A percentile compares a stretch with the other conserved stretches of the same genome.
Conservation (phyloP, 2,329 filamentous ascomycete species). For the Amesomyces nigricolor region DNA sequence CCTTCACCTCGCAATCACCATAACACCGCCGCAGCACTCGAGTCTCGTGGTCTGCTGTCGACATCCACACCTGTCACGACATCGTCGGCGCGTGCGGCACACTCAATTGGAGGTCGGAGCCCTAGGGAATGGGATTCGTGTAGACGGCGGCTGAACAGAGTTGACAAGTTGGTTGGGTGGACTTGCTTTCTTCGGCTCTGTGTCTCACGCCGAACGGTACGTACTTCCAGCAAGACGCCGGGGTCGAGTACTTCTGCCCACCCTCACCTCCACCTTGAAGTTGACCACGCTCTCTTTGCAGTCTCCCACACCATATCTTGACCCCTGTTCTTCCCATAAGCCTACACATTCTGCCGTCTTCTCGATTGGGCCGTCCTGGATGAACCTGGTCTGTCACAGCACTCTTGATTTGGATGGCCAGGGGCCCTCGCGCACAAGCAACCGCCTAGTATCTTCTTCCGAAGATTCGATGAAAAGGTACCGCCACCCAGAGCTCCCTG, state of each 20-base stretch:
- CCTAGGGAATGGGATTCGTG: constrained; percentile 9
- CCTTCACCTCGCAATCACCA: not conserved
- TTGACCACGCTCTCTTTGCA: constrained; percentile 5
- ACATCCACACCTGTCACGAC: not conserved
- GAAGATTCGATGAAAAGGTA: constrained; percentile 25
- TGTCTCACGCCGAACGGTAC: constrained; percentile 21
- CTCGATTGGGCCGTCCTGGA: constrained; percentile 13
- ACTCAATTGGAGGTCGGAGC: not conserved
- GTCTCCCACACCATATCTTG: constrained; percentile 14
- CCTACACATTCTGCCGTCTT: constrained; percentile 7
- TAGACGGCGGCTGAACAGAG: constrained; percentile 27
- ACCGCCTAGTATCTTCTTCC: constrained; percentile 18
- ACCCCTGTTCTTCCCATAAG: constrained; percentile 12
- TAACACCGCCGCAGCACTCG: not conserved
- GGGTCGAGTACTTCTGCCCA: constrained; percentile 1
- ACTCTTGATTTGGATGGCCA: constrained; percentile 16
- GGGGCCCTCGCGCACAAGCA: constrained; percentile 2
- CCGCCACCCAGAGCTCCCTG: constrained; percentile 7
- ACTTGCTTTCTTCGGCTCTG: constrained; percentile 20
- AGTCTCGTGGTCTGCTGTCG: not conserved
- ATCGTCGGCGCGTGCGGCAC: not conserved
- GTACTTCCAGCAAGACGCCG: constrained; percentile 10
- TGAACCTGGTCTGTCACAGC: constrained; percentile 21
- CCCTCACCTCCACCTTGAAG: constrained; percentile 6
- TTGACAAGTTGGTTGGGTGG: constrained; percentile 25